A percentile compares a stretch with the other conserved stretches of the same genome.
Evolutionary conservation across 495 filamentous ascomycete genomes (phyloP).

Genomic region (Glonium stellatum): DNA sequence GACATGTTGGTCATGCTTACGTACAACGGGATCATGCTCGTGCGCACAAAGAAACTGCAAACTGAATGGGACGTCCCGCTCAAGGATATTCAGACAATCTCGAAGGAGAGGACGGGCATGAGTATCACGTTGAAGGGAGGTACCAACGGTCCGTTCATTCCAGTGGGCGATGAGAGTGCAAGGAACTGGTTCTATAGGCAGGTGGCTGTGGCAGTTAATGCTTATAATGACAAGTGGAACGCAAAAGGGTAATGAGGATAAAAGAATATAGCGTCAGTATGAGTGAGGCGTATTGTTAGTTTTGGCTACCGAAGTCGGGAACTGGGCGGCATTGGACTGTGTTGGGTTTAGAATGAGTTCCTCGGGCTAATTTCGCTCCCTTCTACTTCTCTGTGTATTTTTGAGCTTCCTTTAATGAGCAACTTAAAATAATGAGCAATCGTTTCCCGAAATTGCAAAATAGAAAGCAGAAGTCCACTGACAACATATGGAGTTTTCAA

Average conservation of each 20-base stretch:
- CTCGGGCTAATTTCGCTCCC: too few relatives aligned
- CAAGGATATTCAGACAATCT: slow-evolving; percentile 93
- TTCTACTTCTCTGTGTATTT: too few relatives aligned
- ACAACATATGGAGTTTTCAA: too few relatives aligned
- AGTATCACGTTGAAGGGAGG: slow-evolving; percentile 80
- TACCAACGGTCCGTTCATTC: slow-evolving; percentile 90
- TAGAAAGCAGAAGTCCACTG: too few relatives aligned
- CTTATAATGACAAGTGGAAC: slow-evolving; percentile 65
- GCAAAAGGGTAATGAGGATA: slow-evolving; percentile 42
- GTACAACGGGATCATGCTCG: slow-evolving; percentile 83
- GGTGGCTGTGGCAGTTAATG: slow-evolving; percentile 62
- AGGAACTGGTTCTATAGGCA: slow-evolving; percentile 81
- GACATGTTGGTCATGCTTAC: slow-evolving; percentile 96
- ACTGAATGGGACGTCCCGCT: slow-evolving; percentile 94
- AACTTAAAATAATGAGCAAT: too few relatives aligned
- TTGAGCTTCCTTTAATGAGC: too few relatives aligned
- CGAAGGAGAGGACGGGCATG: slow-evolving; percentile 91
- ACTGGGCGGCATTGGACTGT: too few relatives aligned
- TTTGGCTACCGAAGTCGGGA: too few relatives aligned
- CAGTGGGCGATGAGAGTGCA: slow-evolving; percentile 78
- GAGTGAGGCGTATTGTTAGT: too few relatives aligned
- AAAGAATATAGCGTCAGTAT: too few relatives aligned
- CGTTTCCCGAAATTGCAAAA: too few relatives aligned
- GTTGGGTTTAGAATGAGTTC: too few relatives aligned
- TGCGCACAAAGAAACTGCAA: slow-evolving; percentile 72